phyloP scores from a whole-genome alignment of 495 filamentous ascomycete species.

The Tuber aestivum region DNA sequence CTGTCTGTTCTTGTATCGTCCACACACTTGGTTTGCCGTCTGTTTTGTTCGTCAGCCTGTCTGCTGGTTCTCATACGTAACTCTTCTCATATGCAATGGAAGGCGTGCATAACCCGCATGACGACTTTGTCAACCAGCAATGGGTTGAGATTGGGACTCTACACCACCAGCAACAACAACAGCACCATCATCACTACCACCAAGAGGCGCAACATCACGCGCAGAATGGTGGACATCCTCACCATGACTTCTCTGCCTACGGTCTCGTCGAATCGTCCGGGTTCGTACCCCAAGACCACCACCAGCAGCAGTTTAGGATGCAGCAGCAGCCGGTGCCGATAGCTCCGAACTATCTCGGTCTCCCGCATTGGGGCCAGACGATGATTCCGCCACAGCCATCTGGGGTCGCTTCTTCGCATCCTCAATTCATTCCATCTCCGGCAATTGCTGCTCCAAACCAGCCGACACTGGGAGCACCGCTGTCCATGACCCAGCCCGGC shows the following conservation, averaged over 20 bases:
- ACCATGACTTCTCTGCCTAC: constrained; percentile 49
- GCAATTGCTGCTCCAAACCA: constrained; percentile 51
- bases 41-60: constrained; percentile 24
- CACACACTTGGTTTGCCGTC: constrained; percentile 23
- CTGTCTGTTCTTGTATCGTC: constrained; percentile 20
- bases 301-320: constrained; percentile 33
- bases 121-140: constrained; percentile 51
- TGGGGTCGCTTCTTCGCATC: constrained; percentile 21
- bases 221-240: constrained; percentile 50
- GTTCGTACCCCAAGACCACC: constrained; percentile 35
- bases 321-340: constrained; percentile 38
- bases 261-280: constrained; percentile 38
- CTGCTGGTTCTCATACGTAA: constrained; percentile 35
- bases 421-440: constrained; percentile 32
- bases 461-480: constrained; percentile 49
- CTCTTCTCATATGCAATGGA: constrained; percentile 44
- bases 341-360: constrained; percentile 38
- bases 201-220: constrained; percentile 49
- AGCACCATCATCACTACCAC: constrained; percentile 40
- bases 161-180: constrained; percentile 37
- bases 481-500: constrained; percentile 47
- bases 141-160: constrained; percentile 52
- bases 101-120: constrained; percentile 44
- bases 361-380: constrained; percentile 39
- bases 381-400: constrained; percentile 26